Evolutionary conservation across 2,329 filamentous ascomycete species (phyloP).

Genomic region (Cryoendolithus antarcticus): DNA sequence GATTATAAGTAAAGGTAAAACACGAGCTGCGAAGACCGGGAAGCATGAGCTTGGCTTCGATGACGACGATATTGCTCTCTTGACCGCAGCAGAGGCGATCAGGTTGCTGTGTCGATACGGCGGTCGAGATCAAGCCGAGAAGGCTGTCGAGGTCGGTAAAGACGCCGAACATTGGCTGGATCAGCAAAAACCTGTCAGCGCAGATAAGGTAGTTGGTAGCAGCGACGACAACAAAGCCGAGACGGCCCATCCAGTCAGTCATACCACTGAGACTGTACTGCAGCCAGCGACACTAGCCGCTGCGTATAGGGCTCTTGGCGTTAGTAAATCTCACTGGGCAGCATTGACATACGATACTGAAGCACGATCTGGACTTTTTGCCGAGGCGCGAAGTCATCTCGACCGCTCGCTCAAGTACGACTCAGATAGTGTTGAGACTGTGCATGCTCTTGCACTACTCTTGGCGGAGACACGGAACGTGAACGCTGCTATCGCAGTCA

Average conservation of each 20-base stretch:
- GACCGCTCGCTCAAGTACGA: constrained; percentile 46
- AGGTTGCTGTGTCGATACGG: constrained; percentile 74
- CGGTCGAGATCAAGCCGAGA: constrained; percentile 60
- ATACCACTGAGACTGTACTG: constrained; percentile 25
- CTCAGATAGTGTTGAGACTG: constrained; percentile 44
- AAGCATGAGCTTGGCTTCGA: constrained; percentile 62
- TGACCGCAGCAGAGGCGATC: constrained; percentile 70
- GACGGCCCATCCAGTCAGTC: constrained; percentile 4
- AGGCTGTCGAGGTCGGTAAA: constrained; percentile 56
- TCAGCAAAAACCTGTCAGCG: constrained; percentile 34
- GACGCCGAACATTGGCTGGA: constrained; percentile 66
- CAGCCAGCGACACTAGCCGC: constrained; percentile 51
- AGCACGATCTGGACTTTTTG: constrained; percentile 61
- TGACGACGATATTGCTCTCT: constrained; percentile 61
- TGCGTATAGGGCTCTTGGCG: constrained; percentile 73
- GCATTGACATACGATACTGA: constrained; percentile 63
- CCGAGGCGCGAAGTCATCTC: constrained; percentile 63
- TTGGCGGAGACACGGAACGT: constrained; percentile 78
- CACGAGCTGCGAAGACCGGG: constrained; percentile 63
- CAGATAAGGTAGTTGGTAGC: neutral
- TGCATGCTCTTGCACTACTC: constrained; percentile 74
- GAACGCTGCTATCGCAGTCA: constrained; percentile 64
- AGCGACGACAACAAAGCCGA: constrained; percentile 8
- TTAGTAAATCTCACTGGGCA: constrained; percentile 80
- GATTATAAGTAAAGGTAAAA: constrained; percentile 74